A percentile compares a stretch with the other conserved stretches of the same genome.
phyloP scores from a whole-genome alignment of 192 early-diverging fungal genomes.

The Gigaspora rosea region DNA sequence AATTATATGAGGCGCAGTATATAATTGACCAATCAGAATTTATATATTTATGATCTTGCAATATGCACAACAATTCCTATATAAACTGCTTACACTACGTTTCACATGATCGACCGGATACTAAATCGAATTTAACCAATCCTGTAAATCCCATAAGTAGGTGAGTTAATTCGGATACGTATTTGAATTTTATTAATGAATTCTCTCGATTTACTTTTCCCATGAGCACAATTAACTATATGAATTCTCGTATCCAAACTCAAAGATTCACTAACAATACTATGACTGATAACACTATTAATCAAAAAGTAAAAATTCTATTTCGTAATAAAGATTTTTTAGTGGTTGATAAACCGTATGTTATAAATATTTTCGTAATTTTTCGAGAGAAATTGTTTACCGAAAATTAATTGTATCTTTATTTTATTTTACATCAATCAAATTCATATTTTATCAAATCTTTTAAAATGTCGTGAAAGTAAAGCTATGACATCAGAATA shows the following conservation, averaged over 20 bases:
- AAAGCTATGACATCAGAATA: constrained; percentile 27
- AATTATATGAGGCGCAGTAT: too few relatives aligned
- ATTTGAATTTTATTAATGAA: too few relatives aligned
- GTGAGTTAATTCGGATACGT: too few relatives aligned
- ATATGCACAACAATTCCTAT: too few relatives aligned
- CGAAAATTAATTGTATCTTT: too few relatives aligned
- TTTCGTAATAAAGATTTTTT: constrained; percentile 39
- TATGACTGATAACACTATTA: neutral
- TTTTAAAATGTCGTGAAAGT: neutral
- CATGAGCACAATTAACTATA: neutral
- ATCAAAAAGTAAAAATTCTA: constrained; percentile 10
- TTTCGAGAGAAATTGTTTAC: neutral
- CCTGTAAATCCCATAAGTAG: too few relatives aligned
- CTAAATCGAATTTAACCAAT: too few relatives aligned
- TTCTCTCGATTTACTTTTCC: too few relatives aligned
- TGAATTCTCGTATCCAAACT: neutral
- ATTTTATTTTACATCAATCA: constrained; percentile 21
- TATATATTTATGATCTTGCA: too few relatives aligned
- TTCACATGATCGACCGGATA: too few relatives aligned
- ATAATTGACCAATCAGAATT: too few relatives aligned
- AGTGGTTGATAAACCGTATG: constrained; percentile 44
- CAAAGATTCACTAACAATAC: constrained; percentile 4
- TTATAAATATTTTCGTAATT: constrained; percentile 12
- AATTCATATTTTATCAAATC: neutral
- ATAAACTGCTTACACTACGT: too few relatives aligned